Conservation (phyloP, 1,284 basidiomycete species). For the Sanghuangporus weigelae region DNA sequence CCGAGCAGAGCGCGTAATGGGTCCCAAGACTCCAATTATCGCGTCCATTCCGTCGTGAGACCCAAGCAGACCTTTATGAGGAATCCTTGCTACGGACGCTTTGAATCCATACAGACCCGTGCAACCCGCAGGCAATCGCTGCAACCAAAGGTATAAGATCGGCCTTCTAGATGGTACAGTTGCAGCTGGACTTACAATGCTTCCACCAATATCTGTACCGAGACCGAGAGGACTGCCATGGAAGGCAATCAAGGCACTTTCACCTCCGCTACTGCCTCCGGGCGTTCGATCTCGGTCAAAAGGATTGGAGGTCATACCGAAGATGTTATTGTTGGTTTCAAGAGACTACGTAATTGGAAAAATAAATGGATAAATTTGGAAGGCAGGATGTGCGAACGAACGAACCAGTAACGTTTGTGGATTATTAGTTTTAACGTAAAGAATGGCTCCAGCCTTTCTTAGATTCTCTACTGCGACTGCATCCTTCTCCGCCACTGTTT, state of each 20-base stretch:
- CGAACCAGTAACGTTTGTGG: slow-evolving; percentile 47
- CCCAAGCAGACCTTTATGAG: slow-evolving; percentile 45
- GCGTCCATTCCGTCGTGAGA: slow-evolving; percentile 53
- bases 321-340: slow-evolving; percentile 48
- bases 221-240: slow-evolving; percentile 54
- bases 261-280: slow-evolving; percentile 61
- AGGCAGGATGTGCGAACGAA: slow-evolving; percentile 10
- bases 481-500: slow-evolving; percentile 35
- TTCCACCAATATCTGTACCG: slow-evolving; percentile 54
- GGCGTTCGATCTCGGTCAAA: slow-evolving; percentile 47
- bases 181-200: slow-evolving; percentile 30
- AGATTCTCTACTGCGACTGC: slow-evolving; percentile 44
- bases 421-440: slow-evolving; percentile 54
- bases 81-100: slow-evolving; percentile 44
- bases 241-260: slow-evolving; percentile 57
- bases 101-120: slow-evolving; percentile 54
- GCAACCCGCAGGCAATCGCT: slow-evolving; percentile 42
- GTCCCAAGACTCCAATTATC: slow-evolving; percentile 47
- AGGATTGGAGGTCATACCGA: slow-evolving; percentile 49
- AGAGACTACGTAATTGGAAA: slow-evolving; percentile 31
- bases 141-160: background rate
- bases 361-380: slow-evolving; percentile 16
- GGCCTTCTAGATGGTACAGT: slow-evolving; percentile 10
- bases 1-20: slow-evolving; percentile 45
- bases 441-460: slow-evolving; percentile 47